Base-by-base conservation (phyloP, 805 yeast species). In the Brettanomyces custersianus region DNA sequence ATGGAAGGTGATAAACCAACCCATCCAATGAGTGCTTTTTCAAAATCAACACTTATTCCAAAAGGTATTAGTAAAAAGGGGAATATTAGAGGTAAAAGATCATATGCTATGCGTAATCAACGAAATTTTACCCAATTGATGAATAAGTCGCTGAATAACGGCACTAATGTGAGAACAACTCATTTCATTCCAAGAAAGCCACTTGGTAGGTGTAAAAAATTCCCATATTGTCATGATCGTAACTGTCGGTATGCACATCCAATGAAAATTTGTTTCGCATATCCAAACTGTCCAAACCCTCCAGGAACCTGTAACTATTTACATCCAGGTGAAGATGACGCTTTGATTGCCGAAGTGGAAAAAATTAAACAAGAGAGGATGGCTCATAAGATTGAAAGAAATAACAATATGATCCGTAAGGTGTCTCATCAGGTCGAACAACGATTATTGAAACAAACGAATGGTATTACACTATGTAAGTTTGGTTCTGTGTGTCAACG, bases 281-380 rank as follows among this genome's bases (percentile, higher is more conserved):
- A 68, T 54, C 92, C 92, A 38, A 72, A 78, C 47, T 86, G 95
- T 60, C 70, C 84, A 19, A 79, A 80, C 47, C 71, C 79, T 4
- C 78, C 81, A 24, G 94, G 94, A 9, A 82, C 92, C 0, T 86
- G 96, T 61, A 77, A 74, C 44, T 84, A 64, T 49, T 62, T 87
- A 45, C 96, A 86, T 55, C 88, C 94, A 9, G 82, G 82, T 41
- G 86, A 86, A 60, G 96, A 86, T 57, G 81, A 72, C 47, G 82
- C 66, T 23, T 63, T 83, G 48, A 73, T 80, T 60, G 74, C 73
- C 26, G 82, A 77, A 52, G 63, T 79, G 36, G 86, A 77, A 48
- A 74, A 69, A 46, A 71, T 76, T 6, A 78, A 72, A 51, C 37
- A 41, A 4, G 35, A 44, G 5, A 48, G 44, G 31, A 29, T 40